phyloP scores from a whole-genome alignment of 352 stramenopile species.

The Plasmopara halstedii region DNA sequence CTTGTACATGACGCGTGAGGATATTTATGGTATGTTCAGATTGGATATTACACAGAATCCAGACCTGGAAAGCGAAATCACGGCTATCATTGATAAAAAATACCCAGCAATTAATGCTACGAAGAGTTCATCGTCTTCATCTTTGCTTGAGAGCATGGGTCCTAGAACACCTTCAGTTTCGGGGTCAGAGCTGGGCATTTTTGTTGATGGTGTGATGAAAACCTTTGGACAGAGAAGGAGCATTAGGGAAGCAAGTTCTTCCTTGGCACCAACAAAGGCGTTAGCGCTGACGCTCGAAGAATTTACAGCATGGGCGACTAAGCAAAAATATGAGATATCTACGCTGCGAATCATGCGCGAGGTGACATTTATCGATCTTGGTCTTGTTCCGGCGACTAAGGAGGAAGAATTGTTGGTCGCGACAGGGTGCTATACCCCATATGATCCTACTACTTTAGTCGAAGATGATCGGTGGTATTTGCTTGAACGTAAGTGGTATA shows the following conservation, averaged over 20 bases:
- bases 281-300: conserved; percentile 56
- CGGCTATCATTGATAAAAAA: conserved; percentile 53
- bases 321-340: conserved; percentile 72
- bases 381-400: conserved; percentile 59
- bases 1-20: conserved; percentile 65
- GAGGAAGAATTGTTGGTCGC: conserved; percentile 72
- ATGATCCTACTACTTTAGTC: conserved; percentile 53
- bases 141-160: conserved; percentile 45
- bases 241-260: conserved; percentile 23
- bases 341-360: conserved; percentile 78
- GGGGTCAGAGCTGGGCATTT: conserved; percentile 68
- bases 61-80: conserved; percentile 56
- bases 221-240: conserved; percentile 33
- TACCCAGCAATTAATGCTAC: conserved; percentile 31
- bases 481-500: conserved; percentile 78
- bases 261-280: conserved; percentile 21
- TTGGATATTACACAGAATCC: conserved; percentile 75
- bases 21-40: conserved; percentile 78
- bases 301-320: conserved; percentile 54
- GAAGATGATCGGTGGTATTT: conserved; percentile 84
- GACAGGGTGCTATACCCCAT: conserved; percentile 68
- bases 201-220: conserved; percentile 71
- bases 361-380: conserved; percentile 77
- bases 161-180: conserved; percentile 63
- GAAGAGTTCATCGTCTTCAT: conserved; percentile 47